These are phyloP conservation scores for Penicillium sp. DNA, from an alignment of 2,329 filamentous ascomycete species.

Conservation along the genomic window DNA sequence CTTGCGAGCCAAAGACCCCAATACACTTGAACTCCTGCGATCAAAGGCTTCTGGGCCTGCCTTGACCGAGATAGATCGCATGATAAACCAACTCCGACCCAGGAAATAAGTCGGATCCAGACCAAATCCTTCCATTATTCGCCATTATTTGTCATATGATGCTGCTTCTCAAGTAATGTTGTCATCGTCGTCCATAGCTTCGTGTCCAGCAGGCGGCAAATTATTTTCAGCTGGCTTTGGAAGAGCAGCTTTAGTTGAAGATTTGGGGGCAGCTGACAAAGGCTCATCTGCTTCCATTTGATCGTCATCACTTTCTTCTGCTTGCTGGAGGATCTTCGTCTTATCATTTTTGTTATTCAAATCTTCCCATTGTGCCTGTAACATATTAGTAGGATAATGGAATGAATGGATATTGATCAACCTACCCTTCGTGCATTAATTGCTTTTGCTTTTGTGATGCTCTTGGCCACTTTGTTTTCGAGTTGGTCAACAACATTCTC, in stretches of 20 bases:
- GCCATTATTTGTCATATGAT: not conserved
- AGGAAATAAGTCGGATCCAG: slow-evolving; percentile 32
- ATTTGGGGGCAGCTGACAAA: not conserved
- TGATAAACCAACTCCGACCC: slow-evolving; percentile 56
- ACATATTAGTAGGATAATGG: not conserved
- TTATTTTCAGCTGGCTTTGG: slow-evolving; percentile 17
- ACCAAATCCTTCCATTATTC: not conserved
- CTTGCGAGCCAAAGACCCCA: slow-evolving; percentile 71
- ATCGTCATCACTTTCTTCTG: slow-evolving; percentile 48
- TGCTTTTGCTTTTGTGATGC: slow-evolving; percentile 38
- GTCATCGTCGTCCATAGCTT: slow-evolving; percentile 35
- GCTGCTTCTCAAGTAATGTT: slow-evolving; percentile 39
- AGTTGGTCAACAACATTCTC: slow-evolving; percentile 52
- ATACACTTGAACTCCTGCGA: slow-evolving; percentile 68
- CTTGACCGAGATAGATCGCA: slow-evolving; percentile 74
- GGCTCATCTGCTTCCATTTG: slow-evolving; percentile 35
- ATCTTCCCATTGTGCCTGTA: slow-evolving; percentile 40
- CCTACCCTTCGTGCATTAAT: slow-evolving; percentile 42
- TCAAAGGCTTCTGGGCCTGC: slow-evolving; percentile 68
- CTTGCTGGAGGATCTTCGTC: slow-evolving; percentile 40
- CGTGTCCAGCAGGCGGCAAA: slow-evolving; percentile 21
- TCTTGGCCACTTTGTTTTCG: slow-evolving; percentile 54
- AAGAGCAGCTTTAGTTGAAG: not conserved
- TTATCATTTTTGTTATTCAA: slow-evolving; percentile 32
- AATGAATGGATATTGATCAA: not conserved